Percentiles rank a stretch among this genome's conserved stretches.
Conservation (phyloP, 768 basidiomycete species). For the Lactarius indigo region DNA sequence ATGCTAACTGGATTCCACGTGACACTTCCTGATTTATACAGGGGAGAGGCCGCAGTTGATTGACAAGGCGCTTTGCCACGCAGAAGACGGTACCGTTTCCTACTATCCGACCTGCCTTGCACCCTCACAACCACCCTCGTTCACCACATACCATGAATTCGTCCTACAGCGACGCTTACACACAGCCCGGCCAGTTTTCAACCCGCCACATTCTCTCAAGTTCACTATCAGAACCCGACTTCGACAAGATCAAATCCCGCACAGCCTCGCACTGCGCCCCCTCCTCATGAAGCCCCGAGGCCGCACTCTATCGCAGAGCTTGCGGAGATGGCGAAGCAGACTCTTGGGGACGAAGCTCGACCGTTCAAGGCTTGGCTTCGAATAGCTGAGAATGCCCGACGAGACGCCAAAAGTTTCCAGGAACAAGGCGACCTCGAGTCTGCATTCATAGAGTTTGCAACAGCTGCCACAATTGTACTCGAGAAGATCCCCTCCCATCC, state of each 20-base stretch:
- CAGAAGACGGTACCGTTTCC: not conserved
- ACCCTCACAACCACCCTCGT: not conserved
- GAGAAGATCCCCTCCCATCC: conserved; percentile 74
- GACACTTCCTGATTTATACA: conserved; percentile 12
- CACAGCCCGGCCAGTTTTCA: conserved; percentile 17
- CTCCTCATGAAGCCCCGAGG: not conserved
- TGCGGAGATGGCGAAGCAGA: conserved; percentile 54
- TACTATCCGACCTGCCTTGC: not conserved
- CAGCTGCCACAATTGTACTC: conserved; percentile 71
- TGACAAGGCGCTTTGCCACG: conserved; percentile 1
- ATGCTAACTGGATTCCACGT: conserved; percentile 5
- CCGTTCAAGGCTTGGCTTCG: conserved; percentile 67
- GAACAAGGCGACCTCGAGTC: conserved; percentile 57
- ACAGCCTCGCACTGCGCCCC: conserved; percentile 7
- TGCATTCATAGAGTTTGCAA: conserved; percentile 71
- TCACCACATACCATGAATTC: conserved; percentile 13
- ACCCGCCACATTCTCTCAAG: conserved; percentile 10
- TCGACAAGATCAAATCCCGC: conserved; percentile 11
- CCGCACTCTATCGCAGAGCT: conserved; percentile 62
- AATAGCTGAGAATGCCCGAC: conserved; percentile 58
- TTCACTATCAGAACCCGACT: conserved; percentile 20
- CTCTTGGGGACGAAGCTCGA: conserved; percentile 53
- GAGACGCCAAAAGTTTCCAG: conserved; percentile 31
- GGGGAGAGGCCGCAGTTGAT: not conserved
- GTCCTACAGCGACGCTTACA: conserved; percentile 9